Base-by-base conservation (phyloP, 129 eudicot genomes). In the Erigeron canadensis region DNA sequence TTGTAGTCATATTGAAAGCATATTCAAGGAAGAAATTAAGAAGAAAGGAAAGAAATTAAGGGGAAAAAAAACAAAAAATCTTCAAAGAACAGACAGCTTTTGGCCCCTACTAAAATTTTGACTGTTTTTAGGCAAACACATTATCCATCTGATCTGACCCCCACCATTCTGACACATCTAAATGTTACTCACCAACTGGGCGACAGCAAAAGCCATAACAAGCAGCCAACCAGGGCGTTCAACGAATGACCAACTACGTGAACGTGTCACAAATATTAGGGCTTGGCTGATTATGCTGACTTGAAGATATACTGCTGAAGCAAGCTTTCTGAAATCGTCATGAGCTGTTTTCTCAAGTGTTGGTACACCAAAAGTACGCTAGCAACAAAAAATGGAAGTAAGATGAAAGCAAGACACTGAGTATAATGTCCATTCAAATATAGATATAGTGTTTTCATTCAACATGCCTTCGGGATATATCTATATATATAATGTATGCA, bases 241-340 rank as follows among this genome's bases (percentile, higher is more conserved):
- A 8, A 85, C 82, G 69, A 79, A 91, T 4, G 97, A 91, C 95
- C 91, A 91, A 64, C 89, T 91, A 61, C 92, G 84, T 28, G 97
- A 91, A 39, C 97, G 91, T n/a, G 97, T 91, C 15, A 91, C 95
- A 70, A 91, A 91, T 71, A 91, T 91, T 45, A 91, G 89, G 12
- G 97, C 97, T 77, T 91, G 97, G 47, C 97, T 91, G 62, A 91
- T 83, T 16, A 86, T 91, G 85, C 95, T 91, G 77, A 91, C 97
- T 88, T 91, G 97, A 78, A 91, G 97, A 71, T 91, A 91, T 63
- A 91, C 75, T n/a, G 97, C 97, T 39, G 97, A 85, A 64, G 97
- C 97, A 64, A 91, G 91, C 88, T 91, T 91, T 68, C 89, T 65
- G 41, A 81, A 82, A 70, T 81, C 87, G 43, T 81, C 85, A 64